Evolutionary conservation across 805 yeast genomes (phyloP), one percentile per base, ranked within the genome.

Genomic region (Starmerella bacillaris): DNA sequence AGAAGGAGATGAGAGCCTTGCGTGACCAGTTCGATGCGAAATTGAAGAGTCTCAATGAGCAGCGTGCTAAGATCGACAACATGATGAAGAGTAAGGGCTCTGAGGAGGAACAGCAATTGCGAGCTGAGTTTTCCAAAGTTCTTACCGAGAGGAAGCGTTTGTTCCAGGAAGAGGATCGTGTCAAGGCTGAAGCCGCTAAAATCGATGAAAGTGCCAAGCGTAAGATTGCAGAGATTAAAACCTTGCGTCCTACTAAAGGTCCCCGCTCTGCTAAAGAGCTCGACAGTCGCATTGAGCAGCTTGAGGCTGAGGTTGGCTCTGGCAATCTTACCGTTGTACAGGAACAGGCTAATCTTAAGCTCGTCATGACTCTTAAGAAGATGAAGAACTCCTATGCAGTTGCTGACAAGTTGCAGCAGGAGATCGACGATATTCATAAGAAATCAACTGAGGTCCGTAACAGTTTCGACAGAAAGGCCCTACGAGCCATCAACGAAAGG

Each of bases 311-410:
- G 46, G 74, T 89, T 42, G 79, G 78, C 37, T 59, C 77, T 34
- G 96, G 96, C 43, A 59, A 66, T 31, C 65, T 89, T 54, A 70
- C 79, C 49, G 71, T 89, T 51, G 95, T 83, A 36, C 94, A 86
- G 44, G 99, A 89, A 67, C 76, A 80, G 63, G 68, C 73, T 53
- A 59, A 66, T 45, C 72, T 89, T 46, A 78, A 78, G 61, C 96
- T 86, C 61, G 78, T 82, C 66, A 68, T 82, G 35, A 58, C 74
- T 31, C 69, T 89, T 56, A 74, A 86, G 59, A 82, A 79, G 60
- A 61, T 78, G 53, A 72, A 74, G 52, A 77, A 76, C 57, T 84
- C 76, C 56, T 78, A 80, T 54, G 70, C 71, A 33, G 64, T 68
- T 32, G 64, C 84, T 47, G 83, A 74, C 52, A 69, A 70, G 49